phyloP scores from a whole-genome alignment of 192 early-diverging fungal genomes.

The Mortierella alpina region DNA sequence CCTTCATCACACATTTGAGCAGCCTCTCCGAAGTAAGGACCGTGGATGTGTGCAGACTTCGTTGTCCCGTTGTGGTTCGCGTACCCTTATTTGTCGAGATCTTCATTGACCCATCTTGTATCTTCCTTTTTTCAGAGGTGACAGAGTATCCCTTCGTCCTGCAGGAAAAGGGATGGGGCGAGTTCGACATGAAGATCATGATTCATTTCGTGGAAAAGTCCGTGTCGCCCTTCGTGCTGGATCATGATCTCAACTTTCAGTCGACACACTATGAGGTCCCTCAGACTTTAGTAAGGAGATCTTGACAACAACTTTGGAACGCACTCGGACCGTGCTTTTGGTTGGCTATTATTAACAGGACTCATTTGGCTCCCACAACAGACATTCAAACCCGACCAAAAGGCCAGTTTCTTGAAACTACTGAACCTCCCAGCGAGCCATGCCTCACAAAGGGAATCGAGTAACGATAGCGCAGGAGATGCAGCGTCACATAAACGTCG shows the following conservation, averaged over 20 bases:
- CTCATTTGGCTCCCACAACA: background rate
- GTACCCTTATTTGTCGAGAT: background rate
- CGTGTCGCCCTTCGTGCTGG: conserved; percentile 50
- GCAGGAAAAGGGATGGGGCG: conserved; percentile 72
- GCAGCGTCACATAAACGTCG: conserved; percentile 31
- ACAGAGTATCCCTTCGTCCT: conserved; percentile 62
- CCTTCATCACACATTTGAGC: conserved; percentile 61
- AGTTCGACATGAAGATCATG: conserved; percentile 69
- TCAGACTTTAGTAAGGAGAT: conserved; percentile 53
- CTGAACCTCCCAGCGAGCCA: conserved; percentile 13
- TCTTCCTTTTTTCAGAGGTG: conserved; percentile 45
- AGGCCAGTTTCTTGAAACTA: conserved; percentile 41
- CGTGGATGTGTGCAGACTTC: background rate
- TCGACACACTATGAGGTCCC: conserved; percentile 56
- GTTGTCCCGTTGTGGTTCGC: background rate
- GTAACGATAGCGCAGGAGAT: conserved; percentile 30
- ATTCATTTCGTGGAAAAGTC: conserved; percentile 62
- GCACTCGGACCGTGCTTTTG: background rate
- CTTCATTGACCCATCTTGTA: background rate
- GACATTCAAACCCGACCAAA: conserved; percentile 39
- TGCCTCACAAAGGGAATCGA: conserved; percentile 31
- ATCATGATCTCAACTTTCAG: conserved; percentile 68
- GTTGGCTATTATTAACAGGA: background rate
- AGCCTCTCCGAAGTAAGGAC: conserved; percentile 55
- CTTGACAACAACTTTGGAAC: background rate